Evolutionary conservation across 2,329 filamentous ascomycete genomes (phyloP).

Genomic region (Colletotrichum kahawae): DNA sequence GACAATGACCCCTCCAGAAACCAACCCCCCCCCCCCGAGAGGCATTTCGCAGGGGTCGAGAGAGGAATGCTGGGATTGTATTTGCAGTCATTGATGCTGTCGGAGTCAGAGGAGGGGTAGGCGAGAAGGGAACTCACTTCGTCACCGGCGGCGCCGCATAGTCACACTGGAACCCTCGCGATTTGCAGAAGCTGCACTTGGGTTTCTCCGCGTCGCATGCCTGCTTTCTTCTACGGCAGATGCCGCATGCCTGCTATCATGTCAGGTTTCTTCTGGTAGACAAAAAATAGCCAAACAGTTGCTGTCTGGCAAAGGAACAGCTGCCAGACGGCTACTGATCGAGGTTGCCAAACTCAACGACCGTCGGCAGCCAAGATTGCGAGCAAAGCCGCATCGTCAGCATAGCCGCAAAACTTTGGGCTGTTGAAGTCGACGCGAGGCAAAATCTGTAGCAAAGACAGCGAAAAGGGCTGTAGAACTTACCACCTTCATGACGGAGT

Average conservation of each 20-base stretch:
- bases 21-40: not conserved
- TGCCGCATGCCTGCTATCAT: slow-evolving; percentile 56
- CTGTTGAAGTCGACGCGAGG: not conserved
- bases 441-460: not conserved
- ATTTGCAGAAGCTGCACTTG: slow-evolving; percentile 62
- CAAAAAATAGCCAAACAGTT: not conserved
- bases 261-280: not conserved
- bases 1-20: not conserved
- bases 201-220: slow-evolving; percentile 68
- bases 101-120: not conserved
- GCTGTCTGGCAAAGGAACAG: not conserved
- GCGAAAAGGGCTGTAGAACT: not conserved
- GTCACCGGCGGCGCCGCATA: not conserved
- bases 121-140: not conserved
- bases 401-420: not conserved
- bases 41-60: not conserved
- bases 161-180: not conserved
- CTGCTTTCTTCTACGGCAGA: slow-evolving; percentile 64
- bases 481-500: not conserved
- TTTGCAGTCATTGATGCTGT: not conserved
- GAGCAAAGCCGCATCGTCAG: not conserved
- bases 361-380: not conserved
- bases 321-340: not conserved
- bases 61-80: not conserved
- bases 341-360: not conserved